phyloP scores from a whole-genome alignment of 2,329 filamentous ascomycete species.

The Amesomyces nigricolor region DNA sequence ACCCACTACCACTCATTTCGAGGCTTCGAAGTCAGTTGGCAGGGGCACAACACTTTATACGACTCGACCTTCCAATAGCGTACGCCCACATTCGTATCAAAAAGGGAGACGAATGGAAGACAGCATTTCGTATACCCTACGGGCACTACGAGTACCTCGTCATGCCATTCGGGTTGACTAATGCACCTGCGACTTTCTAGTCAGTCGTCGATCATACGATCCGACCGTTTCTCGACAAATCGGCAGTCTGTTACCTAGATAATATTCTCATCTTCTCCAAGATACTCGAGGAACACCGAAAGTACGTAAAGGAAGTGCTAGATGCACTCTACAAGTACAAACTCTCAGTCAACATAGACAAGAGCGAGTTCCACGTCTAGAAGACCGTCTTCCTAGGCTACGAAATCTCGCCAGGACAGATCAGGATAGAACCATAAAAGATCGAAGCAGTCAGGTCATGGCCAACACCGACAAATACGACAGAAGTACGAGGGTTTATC shows the following conservation, averaged over 20 bases:
- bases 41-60: not conserved
- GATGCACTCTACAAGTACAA: not conserved
- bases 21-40: not conserved
- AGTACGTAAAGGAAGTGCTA: slow-evolving; percentile 2
- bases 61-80: not conserved
- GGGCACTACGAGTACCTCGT: slow-evolving; percentile 30
- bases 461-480: not conserved
- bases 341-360: slow-evolving; percentile 1
- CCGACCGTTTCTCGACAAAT: not conserved
- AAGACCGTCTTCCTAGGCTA: not conserved
- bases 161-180: slow-evolving; percentile 30
- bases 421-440: not conserved
- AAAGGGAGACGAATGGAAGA: slow-evolving; percentile 4
- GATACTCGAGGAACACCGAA: slow-evolving; percentile 1
- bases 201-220: slow-evolving; percentile 3
- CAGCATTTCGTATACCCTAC: slow-evolving; percentile 25
- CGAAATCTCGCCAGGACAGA: not conserved
- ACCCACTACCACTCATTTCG: not conserved
- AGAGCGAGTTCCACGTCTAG: not conserved
- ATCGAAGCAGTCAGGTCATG: not conserved
- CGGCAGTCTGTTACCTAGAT: slow-evolving; percentile 16
- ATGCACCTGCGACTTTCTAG: slow-evolving; percentile 16
- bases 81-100: slow-evolving; percentile 1
- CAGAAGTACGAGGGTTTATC: slow-evolving; percentile 28
- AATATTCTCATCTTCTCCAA: slow-evolving; percentile 19